phyloP scores from a whole-genome alignment of 139 green algal genomes.

The Nannochloris sp. region DNA sequence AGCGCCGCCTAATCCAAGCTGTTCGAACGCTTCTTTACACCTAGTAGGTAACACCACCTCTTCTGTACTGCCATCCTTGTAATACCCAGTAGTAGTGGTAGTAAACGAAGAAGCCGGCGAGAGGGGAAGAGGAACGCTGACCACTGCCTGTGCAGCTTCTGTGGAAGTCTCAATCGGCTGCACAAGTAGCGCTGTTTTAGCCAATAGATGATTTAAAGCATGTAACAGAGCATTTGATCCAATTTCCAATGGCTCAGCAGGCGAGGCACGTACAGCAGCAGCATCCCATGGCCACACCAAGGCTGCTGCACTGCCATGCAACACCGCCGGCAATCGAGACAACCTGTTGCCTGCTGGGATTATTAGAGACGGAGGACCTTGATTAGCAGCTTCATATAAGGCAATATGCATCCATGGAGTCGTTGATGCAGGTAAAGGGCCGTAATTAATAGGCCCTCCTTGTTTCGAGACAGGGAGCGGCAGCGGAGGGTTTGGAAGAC shows the following conservation, averaged over 20 bases:
- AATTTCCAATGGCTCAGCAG: conserved; percentile 34
- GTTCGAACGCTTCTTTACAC: neutral
- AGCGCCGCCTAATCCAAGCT: conserved; percentile 27
- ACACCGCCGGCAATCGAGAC: conserved; percentile 40
- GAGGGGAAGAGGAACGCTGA: conserved; percentile 46
- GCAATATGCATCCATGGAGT: conserved; percentile 72
- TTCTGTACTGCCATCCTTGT: neutral
- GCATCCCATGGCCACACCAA: conserved; percentile 65
- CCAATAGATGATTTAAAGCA: conserved; percentile 65
- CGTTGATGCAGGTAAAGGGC: conserved; percentile 39
- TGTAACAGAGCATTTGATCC: conserved; percentile 52
- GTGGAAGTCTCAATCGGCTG: conserved; percentile 43
- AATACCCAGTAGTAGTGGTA: neutral
- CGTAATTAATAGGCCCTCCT: conserved; percentile 52
- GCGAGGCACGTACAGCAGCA: conserved; percentile 22
- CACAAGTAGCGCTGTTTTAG: conserved; percentile 58
- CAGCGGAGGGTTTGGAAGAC: conserved; percentile 57
- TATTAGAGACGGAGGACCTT: conserved; percentile 52
- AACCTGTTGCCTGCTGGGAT: conserved; percentile 59
- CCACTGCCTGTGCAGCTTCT: neutral
- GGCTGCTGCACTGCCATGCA: conserved; percentile 38
- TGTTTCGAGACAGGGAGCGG: conserved; percentile 33
- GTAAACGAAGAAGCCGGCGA: too few species aligned
- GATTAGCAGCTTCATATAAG: conserved; percentile 45
- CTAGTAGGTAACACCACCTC: neutral